These are phyloP conservation scores for Wickerhamiella siamensis DNA, from an alignment of 805 yeast species.

Conservation along the genomic window DNA sequence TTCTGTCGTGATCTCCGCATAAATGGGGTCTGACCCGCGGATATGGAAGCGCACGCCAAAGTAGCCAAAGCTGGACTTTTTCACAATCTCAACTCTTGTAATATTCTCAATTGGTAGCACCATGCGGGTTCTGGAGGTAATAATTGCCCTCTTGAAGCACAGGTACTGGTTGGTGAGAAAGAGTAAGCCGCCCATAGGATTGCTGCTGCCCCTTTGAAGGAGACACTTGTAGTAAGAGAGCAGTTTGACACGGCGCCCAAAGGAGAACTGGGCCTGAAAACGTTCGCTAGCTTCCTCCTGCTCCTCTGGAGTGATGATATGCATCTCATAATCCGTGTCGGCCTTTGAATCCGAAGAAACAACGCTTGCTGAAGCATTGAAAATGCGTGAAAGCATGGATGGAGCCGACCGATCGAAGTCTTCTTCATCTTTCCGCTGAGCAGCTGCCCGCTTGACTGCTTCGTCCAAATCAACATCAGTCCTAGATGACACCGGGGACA, in stretches of 20 bases:
- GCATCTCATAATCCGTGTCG: constrained; percentile 11
- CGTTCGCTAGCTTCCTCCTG: constrained; percentile 38
- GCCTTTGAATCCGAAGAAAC: constrained; percentile 8
- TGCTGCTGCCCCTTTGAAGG: constrained; percentile 8
- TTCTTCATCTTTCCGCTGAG: neutral
- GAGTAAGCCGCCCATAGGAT: constrained; percentile 41
- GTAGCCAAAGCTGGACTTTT: constrained; percentile 27
- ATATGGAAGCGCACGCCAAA: constrained; percentile 56
- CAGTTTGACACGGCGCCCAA: constrained; percentile 37
- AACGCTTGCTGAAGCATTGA: neutral
- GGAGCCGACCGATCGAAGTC: neutral
- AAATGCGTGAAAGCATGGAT: neutral
- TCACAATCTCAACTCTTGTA: neutral
- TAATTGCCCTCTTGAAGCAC: constrained; percentile 70
- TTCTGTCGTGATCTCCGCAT: constrained; percentile 48
- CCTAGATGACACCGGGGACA: neutral
- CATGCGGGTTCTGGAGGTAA: constrained; percentile 69
- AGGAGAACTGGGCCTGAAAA: constrained; percentile 51
- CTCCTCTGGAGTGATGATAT: constrained; percentile 26
- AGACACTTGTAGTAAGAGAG: constrained; percentile 41
- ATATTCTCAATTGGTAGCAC: constrained; percentile 63
- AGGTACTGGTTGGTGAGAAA: constrained; percentile 54
- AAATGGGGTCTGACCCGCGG: constrained; percentile 61
- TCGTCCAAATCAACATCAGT: neutral
- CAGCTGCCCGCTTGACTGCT: neutral